Conservation (phyloP, 139 green algal genomes). For the Coccomyxa sp. region DNA sequence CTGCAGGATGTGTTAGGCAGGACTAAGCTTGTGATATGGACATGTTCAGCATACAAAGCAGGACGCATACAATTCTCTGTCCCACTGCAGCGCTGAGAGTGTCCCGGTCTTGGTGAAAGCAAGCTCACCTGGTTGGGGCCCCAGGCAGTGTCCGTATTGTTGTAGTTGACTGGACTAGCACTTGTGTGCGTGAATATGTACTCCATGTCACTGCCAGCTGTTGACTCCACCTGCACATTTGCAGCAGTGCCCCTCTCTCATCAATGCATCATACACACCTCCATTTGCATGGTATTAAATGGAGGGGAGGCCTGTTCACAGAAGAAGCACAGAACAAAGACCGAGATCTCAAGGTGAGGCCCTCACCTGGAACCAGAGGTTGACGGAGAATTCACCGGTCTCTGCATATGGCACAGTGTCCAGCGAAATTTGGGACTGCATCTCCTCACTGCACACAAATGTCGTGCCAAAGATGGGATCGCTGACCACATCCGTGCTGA, state of each 20-base stretch:
- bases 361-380: slow-evolving; percentile 46
- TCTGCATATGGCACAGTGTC: slow-evolving; percentile 31
- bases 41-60: neutral
- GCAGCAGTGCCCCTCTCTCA: neutral
- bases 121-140: neutral
- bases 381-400: slow-evolving; percentile 45
- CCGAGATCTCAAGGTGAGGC: no score
- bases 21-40: neutral
- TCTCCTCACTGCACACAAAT: neutral
- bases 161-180: slow-evolving; percentile 10
- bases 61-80: neutral
- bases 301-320: neutral
- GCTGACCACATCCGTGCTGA: neutral
- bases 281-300: neutral
- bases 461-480: neutral
- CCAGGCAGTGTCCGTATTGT: neutral
- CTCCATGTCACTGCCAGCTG: slow-evolving; percentile 20
- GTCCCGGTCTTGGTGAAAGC: neutral
- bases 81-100: neutral
- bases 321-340: neutral
- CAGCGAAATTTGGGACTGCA: slow-evolving; percentile 12
- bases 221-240: slow-evolving; percentile 35
- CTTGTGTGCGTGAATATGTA: slow-evolving; percentile 39
- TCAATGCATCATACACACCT: neutral
- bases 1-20: neutral